Base-by-base conservation (phyloP, 2,329 filamentous ascomycete genomes). In the Cladosporium sp. region DNA sequence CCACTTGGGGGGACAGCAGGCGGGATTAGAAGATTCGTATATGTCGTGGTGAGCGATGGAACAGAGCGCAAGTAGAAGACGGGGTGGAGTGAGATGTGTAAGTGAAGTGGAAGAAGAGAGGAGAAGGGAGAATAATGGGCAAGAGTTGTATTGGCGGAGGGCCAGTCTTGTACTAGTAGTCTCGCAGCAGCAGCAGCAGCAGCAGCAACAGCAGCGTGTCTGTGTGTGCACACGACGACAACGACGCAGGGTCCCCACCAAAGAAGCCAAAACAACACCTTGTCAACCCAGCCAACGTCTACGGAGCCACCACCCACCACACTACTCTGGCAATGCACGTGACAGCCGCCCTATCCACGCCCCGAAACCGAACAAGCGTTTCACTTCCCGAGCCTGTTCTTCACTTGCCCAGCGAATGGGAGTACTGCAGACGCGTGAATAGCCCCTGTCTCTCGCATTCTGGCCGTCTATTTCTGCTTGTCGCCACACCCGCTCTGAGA, bases 371-470 rank as follows among this genome's bases (percentile, higher is more conserved):
- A 27, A 27, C 22, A 9, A 18, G 40, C 40, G 40, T 43, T 43
- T 43, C 40, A 43, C 40, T 19, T 32, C 40, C 40, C 40, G 40
- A 43, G 40, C 27, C 11, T 22, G 4, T 19, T 43, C 40, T 43
- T 43, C 40, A 43, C 11, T 29, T 27, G 20, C 22, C 22, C 38
- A 27, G n/a, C 40, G 40, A 43, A 43, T 43, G 25, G 19, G 18
- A 25, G 18, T 22, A n/a, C 11, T 15, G 12, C 38, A 20, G 18
- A 20, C 18, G 4, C 15, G 35, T 38, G 35, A 42, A 20, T 32
- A 8, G 13, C 40, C 40, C 40, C 40, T 43, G 18, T 27, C 25
- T 19, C 40, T 32, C 40, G 40, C 40, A 43, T 33, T 27, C 22
- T 27, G 22, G 22, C 22, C 22, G 36, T 38, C 36, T 38, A 22